Evolutionary conservation across 106 monocot species (phyloP), one percentile per base, ranked within the genome.

Genomic region (Dactylorhiza incarnata): DNA sequence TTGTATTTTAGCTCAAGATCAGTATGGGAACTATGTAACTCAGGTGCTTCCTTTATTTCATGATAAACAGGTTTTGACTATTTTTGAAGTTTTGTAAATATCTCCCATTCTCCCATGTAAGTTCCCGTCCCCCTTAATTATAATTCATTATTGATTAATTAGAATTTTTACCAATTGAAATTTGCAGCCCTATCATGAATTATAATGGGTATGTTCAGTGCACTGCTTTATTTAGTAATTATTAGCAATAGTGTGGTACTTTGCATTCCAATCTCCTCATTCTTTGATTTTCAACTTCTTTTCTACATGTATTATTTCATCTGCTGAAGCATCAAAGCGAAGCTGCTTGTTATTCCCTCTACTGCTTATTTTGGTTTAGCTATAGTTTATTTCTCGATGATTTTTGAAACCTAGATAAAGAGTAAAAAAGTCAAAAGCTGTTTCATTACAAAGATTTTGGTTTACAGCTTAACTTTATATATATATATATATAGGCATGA

Each of bases 21-120:
- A 97, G 74, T 97, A 97, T 81, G 96, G 96, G 37, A 97, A 97
- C 82, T 97, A 97, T 89, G 96, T 97, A 48, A 97, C 87, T 46
- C 96, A 97, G 91, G 96, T 97, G 72, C 79, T 69, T 72, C 22
- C 47, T 48, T 71, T 72, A 26, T 67, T 24, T 72, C 9, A 22
- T 49, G 8, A 24, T 22, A 10, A 48, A 20, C 49, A 69, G 0
- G 69, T 44, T 69, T 45, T 45, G 14, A 16, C 16, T 69, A 15
- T 72, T 72, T 10, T 49, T 67, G 14, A 22, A 8, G 29, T 26
- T 66, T 37, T 13, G 4, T 69, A 17, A 46, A 17, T 46, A 45
- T 69, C 6, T 69, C 29, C 65, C 29, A 26, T 65, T 65, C 11
- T 65, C 29, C 12, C 65, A 11, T 65, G 24, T 26, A 26, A 29